A percentile compares a stretch with the other conserved stretches of the same genome.
Conservation (phyloP, 1,284 basidiomycete species). For the Fereydounia khargensis region DNA sequence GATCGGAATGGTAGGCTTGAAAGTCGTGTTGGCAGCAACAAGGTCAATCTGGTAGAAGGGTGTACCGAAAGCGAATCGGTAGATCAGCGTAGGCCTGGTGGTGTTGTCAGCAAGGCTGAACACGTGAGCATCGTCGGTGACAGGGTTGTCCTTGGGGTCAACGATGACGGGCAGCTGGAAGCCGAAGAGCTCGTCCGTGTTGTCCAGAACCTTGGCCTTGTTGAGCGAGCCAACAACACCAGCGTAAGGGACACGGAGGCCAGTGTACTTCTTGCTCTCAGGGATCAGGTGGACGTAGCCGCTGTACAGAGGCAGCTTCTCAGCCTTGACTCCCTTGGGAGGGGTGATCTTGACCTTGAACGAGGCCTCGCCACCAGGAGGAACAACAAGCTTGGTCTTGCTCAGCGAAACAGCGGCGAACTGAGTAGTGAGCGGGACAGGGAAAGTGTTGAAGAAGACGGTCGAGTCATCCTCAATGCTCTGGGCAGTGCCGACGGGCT, state of each 20-base stretch:
- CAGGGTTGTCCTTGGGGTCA: slow-evolving; percentile 10
- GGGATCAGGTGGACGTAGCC: slow-evolving; percentile 64
- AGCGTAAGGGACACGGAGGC: slow-evolving; percentile 30
- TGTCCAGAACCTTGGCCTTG: slow-evolving; percentile 28
- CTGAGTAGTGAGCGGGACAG: slow-evolving; percentile 62
- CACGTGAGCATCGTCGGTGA: slow-evolving; percentile 18
- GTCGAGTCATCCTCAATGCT: slow-evolving; percentile 58
- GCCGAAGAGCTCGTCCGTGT: slow-evolving; percentile 29
- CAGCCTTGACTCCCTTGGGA: slow-evolving; percentile 61
- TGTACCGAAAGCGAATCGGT: slow-evolving; percentile 29
- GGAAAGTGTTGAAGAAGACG: slow-evolving; percentile 57
- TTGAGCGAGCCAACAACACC: slow-evolving; percentile 27
- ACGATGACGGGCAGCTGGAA: slow-evolving; percentile 25
- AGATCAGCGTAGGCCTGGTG: slow-evolving; percentile 23
- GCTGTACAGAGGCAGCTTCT: slow-evolving; percentile 65
- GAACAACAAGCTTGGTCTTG: slow-evolving; percentile 55
- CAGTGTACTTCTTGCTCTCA: slow-evolving; percentile 10
- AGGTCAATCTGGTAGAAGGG: slow-evolving; percentile 26
- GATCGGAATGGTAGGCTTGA: slow-evolving; percentile 11
- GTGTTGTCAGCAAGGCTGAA: slow-evolving; percentile 18
- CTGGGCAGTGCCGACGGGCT: slow-evolving; percentile 56
- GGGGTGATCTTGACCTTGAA: slow-evolving; percentile 58
- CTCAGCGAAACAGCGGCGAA: slow-evolving; percentile 61
- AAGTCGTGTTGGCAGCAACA: slow-evolving; percentile 18
- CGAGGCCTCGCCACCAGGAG: slow-evolving; percentile 53